A percentile compares a stretch with the other conserved stretches of the same genome.
Conservation (phyloP, 2,329 filamentous ascomycete species). For the Aureobasidium sp. region DNA sequence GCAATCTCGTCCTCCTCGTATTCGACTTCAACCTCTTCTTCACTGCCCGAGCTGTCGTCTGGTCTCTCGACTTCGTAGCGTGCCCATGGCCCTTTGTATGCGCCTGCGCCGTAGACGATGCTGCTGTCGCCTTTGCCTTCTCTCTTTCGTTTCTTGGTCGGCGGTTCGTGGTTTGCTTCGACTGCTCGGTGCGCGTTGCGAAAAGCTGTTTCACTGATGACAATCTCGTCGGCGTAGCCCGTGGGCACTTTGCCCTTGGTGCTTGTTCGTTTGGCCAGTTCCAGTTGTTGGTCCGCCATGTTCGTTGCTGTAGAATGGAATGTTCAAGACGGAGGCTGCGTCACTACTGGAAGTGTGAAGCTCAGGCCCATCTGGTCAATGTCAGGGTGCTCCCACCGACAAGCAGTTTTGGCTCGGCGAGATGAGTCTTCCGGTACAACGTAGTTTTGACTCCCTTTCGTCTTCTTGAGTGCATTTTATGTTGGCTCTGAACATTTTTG, state of each 20-base stretch:
- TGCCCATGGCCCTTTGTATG: slow-evolving; percentile 94
- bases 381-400: too few relatives aligned
- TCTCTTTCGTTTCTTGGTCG: slow-evolving; percentile 69
- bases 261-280: slow-evolving; percentile 23
- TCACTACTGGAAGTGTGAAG: not conserved
- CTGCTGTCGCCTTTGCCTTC: slow-evolving; percentile 80
- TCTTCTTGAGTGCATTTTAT: too few relatives aligned
- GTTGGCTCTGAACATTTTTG: too few relatives aligned
- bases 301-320: not conserved
- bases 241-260: slow-evolving; percentile 51
- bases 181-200: slow-evolving; percentile 78
- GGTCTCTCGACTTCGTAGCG: slow-evolving; percentile 71
- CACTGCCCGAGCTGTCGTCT: slow-evolving; percentile 60
- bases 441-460: too few relatives aligned
- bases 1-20: slow-evolving; percentile 68
- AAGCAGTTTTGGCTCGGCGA: too few relatives aligned
- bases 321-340: not conserved
- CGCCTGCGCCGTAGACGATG: slow-evolving; percentile 75
- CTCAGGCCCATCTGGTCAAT: too few relatives aligned
- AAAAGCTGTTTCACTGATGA: slow-evolving; percentile 85
- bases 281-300: slow-evolving; percentile 17
- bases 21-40: slow-evolving; percentile 62
- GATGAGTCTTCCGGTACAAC: too few relatives aligned
- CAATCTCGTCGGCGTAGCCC: slow-evolving; percentile 80
- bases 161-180: slow-evolving; percentile 45